Base-by-base conservation (phyloP, 139 green algal genomes). In the Medakamo hakoo region DNA sequence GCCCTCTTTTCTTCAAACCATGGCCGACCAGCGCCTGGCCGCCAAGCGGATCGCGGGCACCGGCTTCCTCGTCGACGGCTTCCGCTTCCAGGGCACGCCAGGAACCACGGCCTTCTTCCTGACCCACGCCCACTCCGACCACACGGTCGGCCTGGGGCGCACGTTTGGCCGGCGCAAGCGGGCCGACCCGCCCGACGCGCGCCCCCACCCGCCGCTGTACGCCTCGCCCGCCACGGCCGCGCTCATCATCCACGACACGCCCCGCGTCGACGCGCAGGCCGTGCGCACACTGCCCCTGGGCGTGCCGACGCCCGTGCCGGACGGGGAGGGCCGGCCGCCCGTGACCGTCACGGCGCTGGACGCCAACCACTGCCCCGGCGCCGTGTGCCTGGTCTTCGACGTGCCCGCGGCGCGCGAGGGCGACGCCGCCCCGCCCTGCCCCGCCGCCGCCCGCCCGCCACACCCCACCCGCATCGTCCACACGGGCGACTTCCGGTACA, bases 291-390 rank as follows among this genome's bases (percentile, higher is more conserved):
- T 24, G 16, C 19, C 55, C 55, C 55, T 59, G 4, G 9, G 4
- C 55, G 22, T 27, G 55, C 55, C 55, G 55, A 9, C 19, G n/a
- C 55, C 4, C n/a, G 23, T 59, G 55, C 14, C 4, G 23, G n/a
- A 27, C 16, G 55, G 4, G 40, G 16, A 16, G 40, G 40, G 40
- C 40, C 9, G 9, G 40, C 40, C 40, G 40, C 40, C 40, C 32
- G 77, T 91, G 26, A 61, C 78, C 28, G 77, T 95, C 27, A 96
- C 90, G 1, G 82, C 95, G 30, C 58, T 95, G 52, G 83, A 95
- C 32, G 90, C 90, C 58, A 95, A 96, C 71, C 90, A 97, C 78
- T 97, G 90, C 81, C 90, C 90, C 0, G 90, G 89, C 0, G 84
- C 83, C 0, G 75, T 62, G 14, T 88, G 90, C 81, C 56, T 76